Base-by-base conservation (phyloP, 83 land plant species). In the Picea abies region DNA sequence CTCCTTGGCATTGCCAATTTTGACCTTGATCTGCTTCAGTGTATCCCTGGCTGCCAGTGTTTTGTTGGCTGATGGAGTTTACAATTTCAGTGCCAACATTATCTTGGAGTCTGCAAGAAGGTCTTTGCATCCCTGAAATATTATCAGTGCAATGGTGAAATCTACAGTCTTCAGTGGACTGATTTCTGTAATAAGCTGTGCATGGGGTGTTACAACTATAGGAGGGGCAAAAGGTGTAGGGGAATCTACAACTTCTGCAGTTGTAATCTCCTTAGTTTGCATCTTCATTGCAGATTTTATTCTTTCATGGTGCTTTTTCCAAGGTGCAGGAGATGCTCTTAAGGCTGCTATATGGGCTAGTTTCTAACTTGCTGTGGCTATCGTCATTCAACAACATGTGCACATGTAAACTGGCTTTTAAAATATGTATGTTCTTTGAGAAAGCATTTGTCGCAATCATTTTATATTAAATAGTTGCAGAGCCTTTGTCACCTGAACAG, bases 251-350 rank as follows among this genome's bases (percentile, higher is more conserved):
- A 29, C 29, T 29, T 29, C 29, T 29, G 98, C 99, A 4, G 99
- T 95, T 12, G 99, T 97, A 22, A 89, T 95, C 77, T 97, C 99
- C 17, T 92, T 97, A 52, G 98, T 97, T 47, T 89, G 99, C 29
- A 91, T 97, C 63, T 97, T 95, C 72, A 89, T 95, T 76, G 96
- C 98, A 14, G 99, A 97, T 88, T 97, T 97, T 76, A 88, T 92
- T 11, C 95, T 97, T 47, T 95, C 98, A 26, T 97, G 89, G 89
- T 87, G 75, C 84, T 97, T 97, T 92, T 97, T 95, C 81, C 96
- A 94, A 81, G 99, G 98, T 72, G 96, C 96, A 63, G 99, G 99
- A 67, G 99, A 97, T 84, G 90, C 99, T 10, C 85, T 97, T 61
- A 97, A 92, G 86, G 89, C 89, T 69, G 96, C 90, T 66, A 87